Evolutionary conservation across 2,329 filamentous ascomycete genomes (phyloP), one percentile per base, ranked within the genome.

Genomic region (Davidsoniella virescens): DNA sequence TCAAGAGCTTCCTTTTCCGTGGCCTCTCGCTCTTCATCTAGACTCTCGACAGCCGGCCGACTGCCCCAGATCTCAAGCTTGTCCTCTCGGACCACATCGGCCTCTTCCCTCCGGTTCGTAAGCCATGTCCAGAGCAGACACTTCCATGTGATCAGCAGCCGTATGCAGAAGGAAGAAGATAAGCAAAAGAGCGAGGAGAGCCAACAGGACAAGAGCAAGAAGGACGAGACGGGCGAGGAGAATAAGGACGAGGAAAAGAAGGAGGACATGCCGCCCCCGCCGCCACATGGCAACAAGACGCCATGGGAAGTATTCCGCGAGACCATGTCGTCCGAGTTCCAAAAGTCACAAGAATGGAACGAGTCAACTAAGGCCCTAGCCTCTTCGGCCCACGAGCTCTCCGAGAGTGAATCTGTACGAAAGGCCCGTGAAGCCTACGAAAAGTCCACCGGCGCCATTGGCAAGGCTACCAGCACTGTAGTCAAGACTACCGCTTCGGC

Each of bases 281-380:
- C 92, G n/a, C 90, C 88, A 17, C 92, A 98, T 62, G 92, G 92
- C 54, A 87, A 94, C 69, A 98, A 98, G 72, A 92, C 90, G 2
- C 92, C 92, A 49, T 96, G 92, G 88, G 87, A 96, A 64, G 92
- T 98, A 29, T 98, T 98, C 70, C 86, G 86, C 61, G 92, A 98
- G 62, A 98, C 92, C n/a, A 78, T 98, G 67, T 79, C 86, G 64
- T 75, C 73, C 52, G 92, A 98, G 67, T 94, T 98, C 68, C 87
- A 95, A 65, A 84, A 87, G 48, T 96, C 88, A 14, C 94, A 96
- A 63, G 92, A 98, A 65, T 98, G 92, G 92, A 94, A 98, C 61
- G 92, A 98, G 62, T 94, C 87, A 41, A 98, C 90, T 40, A 96
- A 98, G 70, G 86, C 92, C 57, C 76, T 98, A 40, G 84, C 86